phyloP scores from a whole-genome alignment of 106 monocot genomes.

The Dactylorhiza incarnata region DNA sequence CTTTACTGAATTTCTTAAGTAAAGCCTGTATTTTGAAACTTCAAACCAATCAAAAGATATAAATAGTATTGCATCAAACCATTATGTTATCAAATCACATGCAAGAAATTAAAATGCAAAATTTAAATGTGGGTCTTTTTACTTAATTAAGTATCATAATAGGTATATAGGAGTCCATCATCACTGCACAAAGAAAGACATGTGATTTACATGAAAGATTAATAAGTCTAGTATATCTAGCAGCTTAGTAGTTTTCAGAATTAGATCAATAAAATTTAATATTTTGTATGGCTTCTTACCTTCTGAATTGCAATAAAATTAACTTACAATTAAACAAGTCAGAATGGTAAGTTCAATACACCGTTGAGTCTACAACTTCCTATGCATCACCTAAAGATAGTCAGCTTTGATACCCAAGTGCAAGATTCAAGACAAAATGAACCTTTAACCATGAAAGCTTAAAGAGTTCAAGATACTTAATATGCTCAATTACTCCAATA shows the following conservation, averaged over 20 bases:
- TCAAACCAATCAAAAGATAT: slow-evolving; percentile 3
- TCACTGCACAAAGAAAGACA: not conserved
- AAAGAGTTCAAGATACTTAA: not conserved
- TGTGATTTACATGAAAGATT: no score
- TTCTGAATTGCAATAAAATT: no score
- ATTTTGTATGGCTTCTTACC: no score
- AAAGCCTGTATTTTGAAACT: slow-evolving; percentile 46
- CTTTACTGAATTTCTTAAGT: slow-evolving; percentile 75
- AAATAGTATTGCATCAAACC: not conserved
- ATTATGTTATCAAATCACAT: not conserved
- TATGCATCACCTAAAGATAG: not conserved
- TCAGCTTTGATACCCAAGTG: not conserved
- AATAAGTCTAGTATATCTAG: no score
- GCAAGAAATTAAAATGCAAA: not conserved
- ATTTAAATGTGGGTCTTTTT: not conserved
- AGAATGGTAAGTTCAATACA: no score
- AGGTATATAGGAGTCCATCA: not conserved
- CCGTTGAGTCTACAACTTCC: not conserved
- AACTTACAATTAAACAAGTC: no score
- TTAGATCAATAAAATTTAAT: no score
- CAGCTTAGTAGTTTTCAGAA: no score
- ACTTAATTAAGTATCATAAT: not conserved
- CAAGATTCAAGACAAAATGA: not conserved
- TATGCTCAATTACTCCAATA: not conserved
- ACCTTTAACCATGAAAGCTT: not conserved